Conservation (phyloP, 139 green algal species). For the Ulvella scutata region DNA sequence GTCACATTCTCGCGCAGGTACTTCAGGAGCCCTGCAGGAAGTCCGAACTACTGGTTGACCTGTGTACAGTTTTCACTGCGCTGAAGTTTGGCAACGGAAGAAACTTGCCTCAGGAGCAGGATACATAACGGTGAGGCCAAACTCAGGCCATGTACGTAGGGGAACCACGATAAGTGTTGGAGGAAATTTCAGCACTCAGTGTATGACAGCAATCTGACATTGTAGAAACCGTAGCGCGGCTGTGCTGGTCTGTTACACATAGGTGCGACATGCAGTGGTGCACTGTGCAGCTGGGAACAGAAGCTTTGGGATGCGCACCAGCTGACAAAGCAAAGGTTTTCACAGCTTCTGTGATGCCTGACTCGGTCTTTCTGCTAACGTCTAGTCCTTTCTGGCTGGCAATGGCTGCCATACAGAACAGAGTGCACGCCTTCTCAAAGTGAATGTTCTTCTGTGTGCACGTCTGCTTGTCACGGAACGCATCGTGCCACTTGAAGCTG, state of each 20-base stretch:
- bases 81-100: no score
- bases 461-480: conserved; percentile 50
- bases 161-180: no score
- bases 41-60: no score
- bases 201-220: no score
- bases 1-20: conserved; percentile 48
- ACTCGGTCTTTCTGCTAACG: conserved; percentile 41
- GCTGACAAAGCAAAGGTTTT: conserved; percentile 19
- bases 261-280: background rate
- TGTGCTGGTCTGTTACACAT: background rate
- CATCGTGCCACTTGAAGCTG: conserved; percentile 56
- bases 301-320: background rate
- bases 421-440: conserved; percentile 80
- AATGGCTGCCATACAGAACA: conserved; percentile 82
- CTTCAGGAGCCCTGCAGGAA: conserved; percentile 61
- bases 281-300: background rate
- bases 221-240: no score
- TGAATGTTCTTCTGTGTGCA: conserved; percentile 58
- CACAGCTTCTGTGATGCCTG: conserved; percentile 56
- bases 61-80: no score
- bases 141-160: no score
- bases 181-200: no score
- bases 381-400: conserved; percentile 56
- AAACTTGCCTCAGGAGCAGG: no score
- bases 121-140: no score